Evolutionary conservation across 2,329 filamentous ascomycete species (phyloP), one percentile per base, ranked within the genome.

Genomic region (Monascus ruber): DNA sequence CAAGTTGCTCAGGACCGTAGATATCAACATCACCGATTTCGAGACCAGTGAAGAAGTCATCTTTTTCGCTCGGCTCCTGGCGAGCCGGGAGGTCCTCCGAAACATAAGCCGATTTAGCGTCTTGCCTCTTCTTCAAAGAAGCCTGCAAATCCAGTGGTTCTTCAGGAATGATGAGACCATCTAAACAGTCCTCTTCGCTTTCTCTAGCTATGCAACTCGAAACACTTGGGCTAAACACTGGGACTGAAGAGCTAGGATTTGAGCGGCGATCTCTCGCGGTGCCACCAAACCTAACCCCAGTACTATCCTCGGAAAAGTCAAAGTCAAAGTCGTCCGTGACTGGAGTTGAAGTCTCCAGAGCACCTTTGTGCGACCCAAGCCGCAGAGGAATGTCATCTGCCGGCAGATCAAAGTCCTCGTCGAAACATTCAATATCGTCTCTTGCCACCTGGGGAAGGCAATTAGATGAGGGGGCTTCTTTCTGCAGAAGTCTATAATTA

Each of bases 151-250:
- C 81, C 38, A 98, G 70, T 17, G 85, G 85, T 1, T 87, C 88
- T 39, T 76, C 73, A 0, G 91, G 91, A 11, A 96, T 71, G 17
- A 94, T 70, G 9, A 98, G 72, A n/a, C 89, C 89, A 44, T 91
- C 85, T 43, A 96, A 75, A 5, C 84, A 83, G 60, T 96, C 89
- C 49, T 94, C 88, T 56, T 95, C 89, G 55, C 88, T 96, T 66
- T 95, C 91, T 6, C 78, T 76, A 1, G 87, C 94, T 50, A 94
- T 79, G 47, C 85, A 91, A 61, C 89, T 96, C 17, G 87, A 85
- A 40, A 94, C 76, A 59, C 88, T 96, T 9, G 91, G 89, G 56
- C 89, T 96, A 59, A 95, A 74, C 26, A 85, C 85, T 31, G 88
- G 94, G 29, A 82, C 79, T 11, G 86, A 89, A 1, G 87, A 94